Evolutionary conservation across 352 stramenopile genomes (phyloP).

Genomic region (Aphanomyces invadans): DNA sequence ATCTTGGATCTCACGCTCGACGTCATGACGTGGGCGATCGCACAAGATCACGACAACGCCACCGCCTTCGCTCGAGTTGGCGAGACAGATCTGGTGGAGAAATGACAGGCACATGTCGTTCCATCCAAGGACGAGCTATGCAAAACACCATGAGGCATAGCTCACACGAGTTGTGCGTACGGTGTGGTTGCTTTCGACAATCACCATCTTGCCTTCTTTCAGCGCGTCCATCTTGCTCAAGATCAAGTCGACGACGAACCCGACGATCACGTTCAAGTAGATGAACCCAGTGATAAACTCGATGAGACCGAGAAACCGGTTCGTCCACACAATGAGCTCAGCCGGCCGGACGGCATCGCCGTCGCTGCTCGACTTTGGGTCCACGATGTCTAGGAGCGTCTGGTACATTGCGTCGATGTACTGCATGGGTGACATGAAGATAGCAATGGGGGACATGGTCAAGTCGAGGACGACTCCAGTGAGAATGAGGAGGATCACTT

Average conservation of each 20-base stretch:
- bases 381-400: neutral
- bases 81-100: slow-evolving; percentile 4
- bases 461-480: neutral
- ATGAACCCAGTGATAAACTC: slow-evolving; percentile 1
- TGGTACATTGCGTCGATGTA: neutral
- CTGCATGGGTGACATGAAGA: neutral
- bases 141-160: too few relatives aligned
- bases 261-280: slow-evolving; percentile 9
- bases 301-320: neutral
- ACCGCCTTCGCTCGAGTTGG: neutral
- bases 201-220: neutral
- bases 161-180: neutral
- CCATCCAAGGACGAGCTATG: slow-evolving; percentile 17
- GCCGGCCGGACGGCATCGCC: neutral
- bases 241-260: slow-evolving; percentile 11
- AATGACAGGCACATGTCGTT: neutral
- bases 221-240: slow-evolving; percentile 3
- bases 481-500: slow-evolving; percentile 1
- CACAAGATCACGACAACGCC: slow-evolving; percentile 1
- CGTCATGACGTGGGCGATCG: neutral
- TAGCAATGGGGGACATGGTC: neutral
- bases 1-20: neutral
- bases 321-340: neutral
- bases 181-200: slow-evolving; percentile 12
- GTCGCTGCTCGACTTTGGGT: neutral